phyloP scores from a whole-genome alignment of 345 rosid species.

The Noccaea bulbosa region DNA sequence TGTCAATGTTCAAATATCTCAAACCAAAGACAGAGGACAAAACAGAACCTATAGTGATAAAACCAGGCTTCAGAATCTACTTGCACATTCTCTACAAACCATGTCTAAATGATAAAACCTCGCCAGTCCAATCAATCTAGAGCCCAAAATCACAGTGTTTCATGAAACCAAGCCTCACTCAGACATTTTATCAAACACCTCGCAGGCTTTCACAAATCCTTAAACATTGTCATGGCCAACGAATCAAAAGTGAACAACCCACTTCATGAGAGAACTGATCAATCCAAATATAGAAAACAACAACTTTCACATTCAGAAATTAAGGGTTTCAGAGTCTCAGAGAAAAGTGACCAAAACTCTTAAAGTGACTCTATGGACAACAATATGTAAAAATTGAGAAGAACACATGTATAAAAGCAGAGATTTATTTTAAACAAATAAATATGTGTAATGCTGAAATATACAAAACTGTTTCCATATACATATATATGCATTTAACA shows the following conservation, averaged over 20 bases:
- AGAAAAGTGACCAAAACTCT: neutral
- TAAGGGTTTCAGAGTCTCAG: too few relatives aligned
- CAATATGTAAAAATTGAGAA: neutral
- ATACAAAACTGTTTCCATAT: neutral
- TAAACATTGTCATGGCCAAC: constrained; percentile 66
- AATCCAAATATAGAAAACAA: too few relatives aligned
- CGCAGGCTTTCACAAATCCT: constrained; percentile 60
- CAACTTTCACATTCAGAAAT: too few relatives aligned
- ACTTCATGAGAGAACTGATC: neutral
- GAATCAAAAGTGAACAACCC: constrained; percentile 47
- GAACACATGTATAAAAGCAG: too few relatives aligned
- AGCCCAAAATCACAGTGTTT: constrained; percentile 67
- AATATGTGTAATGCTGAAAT: neutral
- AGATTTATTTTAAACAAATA: too few relatives aligned
- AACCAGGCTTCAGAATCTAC: constrained; percentile 60
- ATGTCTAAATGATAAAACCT: constrained; percentile 44
- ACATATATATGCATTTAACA: neutral
- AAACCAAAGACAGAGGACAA: constrained; percentile 59
- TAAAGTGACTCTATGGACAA: too few relatives aligned
- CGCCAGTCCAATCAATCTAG: constrained; percentile 60
- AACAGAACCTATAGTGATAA: constrained; percentile 55
- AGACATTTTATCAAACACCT: constrained; percentile 52
- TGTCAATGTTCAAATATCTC: constrained; percentile 53
- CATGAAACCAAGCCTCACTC: constrained; percentile 60
- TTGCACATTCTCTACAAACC: constrained; percentile 54